These are phyloP conservation scores for Ceratocystis variospora DNA, from an alignment of 2,329 filamentous ascomycete species.

Conservation along the genomic window DNA sequence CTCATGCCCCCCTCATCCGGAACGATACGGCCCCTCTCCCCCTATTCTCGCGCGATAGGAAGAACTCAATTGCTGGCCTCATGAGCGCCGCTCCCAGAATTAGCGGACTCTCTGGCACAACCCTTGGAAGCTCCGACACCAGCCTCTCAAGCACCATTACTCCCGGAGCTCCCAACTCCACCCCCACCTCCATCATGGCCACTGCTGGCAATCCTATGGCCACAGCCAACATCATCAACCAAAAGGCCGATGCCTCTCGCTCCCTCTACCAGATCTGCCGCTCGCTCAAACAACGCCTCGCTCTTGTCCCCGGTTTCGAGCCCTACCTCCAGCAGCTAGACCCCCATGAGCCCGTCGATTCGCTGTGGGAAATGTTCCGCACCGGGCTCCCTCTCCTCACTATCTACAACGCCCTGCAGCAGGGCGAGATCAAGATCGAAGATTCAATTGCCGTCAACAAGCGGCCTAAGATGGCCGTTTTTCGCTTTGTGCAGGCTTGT, in stretches of 20 bases:
- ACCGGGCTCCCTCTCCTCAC: slow-evolving; percentile 71
- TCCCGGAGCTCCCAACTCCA: slow-evolving; percentile 5
- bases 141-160: slow-evolving; percentile 34
- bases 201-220: slow-evolving; percentile 54
- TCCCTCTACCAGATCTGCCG: slow-evolving; percentile 95
- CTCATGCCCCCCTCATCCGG: slow-evolving; percentile 45
- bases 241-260: slow-evolving; percentile 77
- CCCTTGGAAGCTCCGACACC: slow-evolving; percentile 39
- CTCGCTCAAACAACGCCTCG: slow-evolving; percentile 64
- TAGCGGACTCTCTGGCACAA: slow-evolving; percentile 50
- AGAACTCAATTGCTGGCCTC: slow-evolving; percentile 32
- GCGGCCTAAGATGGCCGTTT: slow-evolving; percentile 72
- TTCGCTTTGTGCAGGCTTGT: slow-evolving; percentile 86
- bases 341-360: slow-evolving; percentile 64
- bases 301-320: slow-evolving; percentile 73
- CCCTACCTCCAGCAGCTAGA: slow-evolving; percentile 58
- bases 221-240: slow-evolving; percentile 91
- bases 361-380: slow-evolving; percentile 77
- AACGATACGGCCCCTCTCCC: slow-evolving; percentile 45
- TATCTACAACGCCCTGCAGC: slow-evolving; percentile 76
- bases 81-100: slow-evolving; percentile 42
- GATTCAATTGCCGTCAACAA: slow-evolving; percentile 53
- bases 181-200: slow-evolving; percentile 22
- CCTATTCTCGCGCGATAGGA: slow-evolving; percentile 37
- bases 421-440: slow-evolving; percentile 55